Evolutionary conservation across 257 asterid genomes (phyloP).

Genomic region (Fraxinus anomala): DNA sequence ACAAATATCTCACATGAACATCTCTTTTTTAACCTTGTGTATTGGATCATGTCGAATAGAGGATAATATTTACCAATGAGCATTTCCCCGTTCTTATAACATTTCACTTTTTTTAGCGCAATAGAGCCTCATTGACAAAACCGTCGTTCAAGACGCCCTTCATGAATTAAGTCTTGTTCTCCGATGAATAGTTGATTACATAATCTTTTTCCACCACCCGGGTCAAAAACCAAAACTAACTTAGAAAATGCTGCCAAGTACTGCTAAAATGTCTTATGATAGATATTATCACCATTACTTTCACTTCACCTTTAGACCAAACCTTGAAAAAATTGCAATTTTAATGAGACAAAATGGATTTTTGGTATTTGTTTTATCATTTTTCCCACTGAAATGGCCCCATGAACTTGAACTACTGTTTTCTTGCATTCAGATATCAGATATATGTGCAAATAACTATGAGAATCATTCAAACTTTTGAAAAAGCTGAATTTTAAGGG

Average conservation of each 20-base stretch:
- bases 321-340: not conserved
- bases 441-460: constrained; percentile 22
- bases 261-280: not conserved
- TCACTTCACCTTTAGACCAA: not conserved
- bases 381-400: constrained; percentile 23
- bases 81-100: too few species aligned
- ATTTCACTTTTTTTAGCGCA: too few species aligned
- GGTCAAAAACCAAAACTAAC: not conserved
- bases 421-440: constrained; percentile 60
- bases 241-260: not conserved
- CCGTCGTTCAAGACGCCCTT: not conserved
- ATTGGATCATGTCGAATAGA: not conserved
- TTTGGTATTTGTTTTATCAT: not conserved
- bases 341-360: constrained; percentile 11
- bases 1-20: not conserved
- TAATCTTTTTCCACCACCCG: not conserved
- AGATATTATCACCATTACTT: not conserved
- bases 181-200: not conserved
- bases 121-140: not conserved
- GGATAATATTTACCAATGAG: too few species aligned
- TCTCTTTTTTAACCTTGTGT: not conserved
- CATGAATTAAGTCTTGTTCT: too few species aligned
- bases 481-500: constrained; percentile 51
- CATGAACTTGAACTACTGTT: constrained; percentile 30
- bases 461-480: constrained; percentile 60